Evolutionary conservation across 2,329 filamentous ascomycete species (phyloP), one percentile per base, ranked within the genome.

Genomic region (Penicillium sp.): DNA sequence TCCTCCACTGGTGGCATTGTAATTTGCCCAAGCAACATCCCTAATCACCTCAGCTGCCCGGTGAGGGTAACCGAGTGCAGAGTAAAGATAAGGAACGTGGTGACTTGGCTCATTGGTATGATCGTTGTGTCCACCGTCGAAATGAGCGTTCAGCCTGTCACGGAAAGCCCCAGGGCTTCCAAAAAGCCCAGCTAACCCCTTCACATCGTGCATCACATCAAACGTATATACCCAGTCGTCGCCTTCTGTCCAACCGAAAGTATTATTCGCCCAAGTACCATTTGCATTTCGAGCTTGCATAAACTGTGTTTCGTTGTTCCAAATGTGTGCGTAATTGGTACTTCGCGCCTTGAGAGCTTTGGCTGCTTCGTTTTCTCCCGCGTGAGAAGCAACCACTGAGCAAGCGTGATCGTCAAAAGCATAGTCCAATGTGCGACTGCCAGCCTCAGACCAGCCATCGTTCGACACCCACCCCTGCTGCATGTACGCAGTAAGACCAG

Each of bases 181-280:
- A 48, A 80, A 76, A n/a, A 80, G 63, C 1, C 47, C 51, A 4
- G 77, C 75, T 1, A 81, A 65, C 1, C 76, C 77, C 10, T 67
- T 60, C 0, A 75, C 63, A 56, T 80, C 77, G 58, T 81, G 79
- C 67, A 78, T 72, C 9, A 80, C 78, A 44, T 78, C 74, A 58
- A 81, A 79, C 0, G 77, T 79, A 60, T 81, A 81, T n/a, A 78
- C 75, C 78, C 77, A 80, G 45, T 77, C 71, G 57, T 80, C 77
- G 13, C 78, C 78, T 62, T 80, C 78, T 0, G 78, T 78, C 78
- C 78, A 81, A 31, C 78, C 78, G 70, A 76, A 77, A 2, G 71
- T 70, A 2, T 66, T 65, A 36, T 74, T 69, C 0, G 77, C 77
- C 72, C 76, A 81, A 1, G 74, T 73, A 6, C 77, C 76, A 57